A percentile compares a stretch with the other conserved stretches of the same genome.
phyloP scores from a whole-genome alignment of 2,329 filamentous ascomycete species.

The Acarospora socialis region DNA sequence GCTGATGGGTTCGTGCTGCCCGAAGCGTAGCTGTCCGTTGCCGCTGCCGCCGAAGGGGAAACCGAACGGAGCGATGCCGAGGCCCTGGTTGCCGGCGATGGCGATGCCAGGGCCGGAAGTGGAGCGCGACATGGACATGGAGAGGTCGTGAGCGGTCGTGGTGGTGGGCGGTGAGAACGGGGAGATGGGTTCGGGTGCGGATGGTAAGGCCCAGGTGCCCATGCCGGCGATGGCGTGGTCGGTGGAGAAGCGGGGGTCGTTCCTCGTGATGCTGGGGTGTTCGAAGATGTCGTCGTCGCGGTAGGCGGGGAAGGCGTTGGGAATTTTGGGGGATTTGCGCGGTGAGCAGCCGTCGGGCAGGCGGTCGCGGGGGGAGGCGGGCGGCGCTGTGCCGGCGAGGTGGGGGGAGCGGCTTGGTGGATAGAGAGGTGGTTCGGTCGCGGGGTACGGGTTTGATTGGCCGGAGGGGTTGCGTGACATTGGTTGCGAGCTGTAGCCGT shows the following conservation, averaged over 20 bases:
- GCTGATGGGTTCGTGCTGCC: slow-evolving; percentile 14
- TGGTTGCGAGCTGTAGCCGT: slow-evolving; percentile 20
- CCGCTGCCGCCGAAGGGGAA: slow-evolving; percentile 10
- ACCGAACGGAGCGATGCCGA: slow-evolving; percentile 14
- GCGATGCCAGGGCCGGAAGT: slow-evolving; percentile 17
- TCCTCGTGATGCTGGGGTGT: too few relatives aligned
- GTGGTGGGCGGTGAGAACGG: neutral
- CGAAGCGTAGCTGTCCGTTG: slow-evolving; percentile 16
- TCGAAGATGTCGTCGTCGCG: too few relatives aligned
- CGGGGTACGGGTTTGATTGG: slow-evolving; percentile 22
- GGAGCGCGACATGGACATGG: slow-evolving; percentile 13
- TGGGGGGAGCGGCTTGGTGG: slow-evolving; percentile 16
- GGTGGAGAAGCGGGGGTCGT: too few relatives aligned
- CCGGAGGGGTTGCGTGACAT: slow-evolving; percentile 23
- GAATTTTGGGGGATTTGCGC: slow-evolving; percentile 10
- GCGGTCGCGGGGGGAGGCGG: slow-evolving; percentile 8
- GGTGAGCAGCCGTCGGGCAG: slow-evolving; percentile 9
- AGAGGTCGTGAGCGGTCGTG: slow-evolving; percentile 6
- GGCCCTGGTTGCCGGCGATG: neutral
- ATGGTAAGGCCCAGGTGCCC: slow-evolving; percentile 2
- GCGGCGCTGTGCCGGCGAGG: slow-evolving; percentile 1
- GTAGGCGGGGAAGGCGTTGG: slow-evolving; percentile 4
- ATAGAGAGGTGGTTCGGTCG: slow-evolving; percentile 23
- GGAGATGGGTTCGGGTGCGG: neutral
- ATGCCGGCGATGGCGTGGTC: slow-evolving; percentile 1